Evolutionary conservation across 768 basidiomycete genomes (phyloP), one percentile per base, ranked within the genome.

Genomic region (Hericium coralloides): DNA sequence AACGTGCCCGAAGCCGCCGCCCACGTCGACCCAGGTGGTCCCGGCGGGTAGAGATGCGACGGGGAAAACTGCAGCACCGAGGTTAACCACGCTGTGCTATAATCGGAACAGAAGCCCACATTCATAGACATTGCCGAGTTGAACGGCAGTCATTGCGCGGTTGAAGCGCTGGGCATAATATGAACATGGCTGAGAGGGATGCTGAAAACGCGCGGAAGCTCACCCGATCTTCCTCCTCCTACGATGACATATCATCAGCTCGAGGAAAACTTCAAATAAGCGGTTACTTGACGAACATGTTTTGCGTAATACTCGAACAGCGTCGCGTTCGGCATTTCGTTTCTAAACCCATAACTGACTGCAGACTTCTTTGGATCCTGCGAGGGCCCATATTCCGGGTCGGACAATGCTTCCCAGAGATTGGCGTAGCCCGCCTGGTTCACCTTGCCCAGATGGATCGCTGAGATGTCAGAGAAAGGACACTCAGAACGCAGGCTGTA

Each of bases 1-100:
- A 38, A 69, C 65, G 15, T 66, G 60, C 9, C 72, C 73, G n/a
- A 70, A 63, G 9, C 72, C 67, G 47, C 72, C 72, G 15, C 71
- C 72, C 2, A 73, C 63, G 52, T 73, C 72, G 20, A 70, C 68
- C 8, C 73, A 55, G 9, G 65, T 65, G 0, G 69, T 65, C 49
- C 48, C 59, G 1, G 22, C 36, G 3, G 64, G 57, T 12, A 64
- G 63, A 25, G 60, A 60, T 10, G 56, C 57, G 50, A 73, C 74
- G 7, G 73, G 69, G 55, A 65, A 73, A 0, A 60, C 73, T 73
- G 39, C 4, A 41, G 4, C 39, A 41, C n/a, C 47, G 1, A 41
- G 0, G 37, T 31, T 2, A 15, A 15, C 7, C n/a, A n/a, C n/a
- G n/a, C n/a, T n/a, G n/a, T n/a, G n/a, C n/a, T n/a, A n/a, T n/a